Evolutionary conservation across 495 filamentous ascomycete genomes (phyloP).

Genomic region (Lasiosphaeriaceae sp.): DNA sequence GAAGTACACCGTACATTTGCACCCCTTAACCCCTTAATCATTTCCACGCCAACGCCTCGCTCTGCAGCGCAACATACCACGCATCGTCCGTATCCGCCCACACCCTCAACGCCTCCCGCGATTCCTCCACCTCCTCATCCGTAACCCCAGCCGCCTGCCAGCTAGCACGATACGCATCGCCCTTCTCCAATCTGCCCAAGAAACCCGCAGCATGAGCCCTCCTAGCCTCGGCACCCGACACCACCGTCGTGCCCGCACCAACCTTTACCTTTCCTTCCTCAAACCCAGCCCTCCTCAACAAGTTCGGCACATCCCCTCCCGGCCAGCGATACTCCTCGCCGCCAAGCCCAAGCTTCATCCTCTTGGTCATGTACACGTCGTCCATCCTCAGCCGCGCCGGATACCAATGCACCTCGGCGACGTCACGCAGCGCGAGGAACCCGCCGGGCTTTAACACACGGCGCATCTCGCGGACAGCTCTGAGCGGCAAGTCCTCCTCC

Average conservation of each 20-base stretch:
- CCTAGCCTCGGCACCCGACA: conserved; percentile 24
- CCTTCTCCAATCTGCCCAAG: conserved; percentile 27
- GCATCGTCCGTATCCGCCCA: conserved; percentile 38
- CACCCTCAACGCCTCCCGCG: conserved; percentile 21
- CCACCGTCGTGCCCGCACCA: conserved; percentile 29
- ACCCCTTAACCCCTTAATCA: conserved; percentile 12
- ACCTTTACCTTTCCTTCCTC: conserved; percentile 27
- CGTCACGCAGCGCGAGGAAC: conserved; percentile 49
- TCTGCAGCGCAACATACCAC: conserved; percentile 34
- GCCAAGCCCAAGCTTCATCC: conserved; percentile 13
- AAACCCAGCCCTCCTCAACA: conserved; percentile 32
- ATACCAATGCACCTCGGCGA: conserved; percentile 34
- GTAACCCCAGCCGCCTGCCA: conserved; percentile 36
- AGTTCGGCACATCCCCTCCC: conserved; percentile 25
- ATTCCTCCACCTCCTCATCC: conserved; percentile 35
- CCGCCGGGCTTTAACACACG: conserved; percentile 36
- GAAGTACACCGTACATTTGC: too few species aligned
- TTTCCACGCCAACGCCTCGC: conserved; percentile 41
- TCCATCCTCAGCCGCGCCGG: conserved; percentile 26
- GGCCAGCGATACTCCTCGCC: conserved; percentile 19
- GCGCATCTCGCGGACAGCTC: conserved; percentile 25
- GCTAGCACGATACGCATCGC: conserved; percentile 33
- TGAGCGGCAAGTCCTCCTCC: conserved; percentile 24
- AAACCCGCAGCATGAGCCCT: conserved; percentile 28
- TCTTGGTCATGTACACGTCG: conserved; percentile 16